A percentile compares a stretch with the other conserved stretches of the same genome.
phyloP scores from a whole-genome alignment of 176 grass and related monocot genomes.

The Oryza australiensis region DNA sequence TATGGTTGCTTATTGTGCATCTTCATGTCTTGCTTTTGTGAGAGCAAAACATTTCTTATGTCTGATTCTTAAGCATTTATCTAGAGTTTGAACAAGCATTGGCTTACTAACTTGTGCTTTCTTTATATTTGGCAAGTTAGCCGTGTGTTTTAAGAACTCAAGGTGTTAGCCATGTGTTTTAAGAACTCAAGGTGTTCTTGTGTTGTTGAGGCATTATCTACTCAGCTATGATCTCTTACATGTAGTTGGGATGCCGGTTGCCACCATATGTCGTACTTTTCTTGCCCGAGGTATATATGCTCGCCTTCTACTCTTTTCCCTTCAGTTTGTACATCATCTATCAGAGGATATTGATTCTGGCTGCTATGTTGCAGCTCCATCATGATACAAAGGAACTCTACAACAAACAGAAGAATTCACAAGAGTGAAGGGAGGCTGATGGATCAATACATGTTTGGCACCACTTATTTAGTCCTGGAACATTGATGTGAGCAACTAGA shows the following conservation, averaged over 20 bases:
- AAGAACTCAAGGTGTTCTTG: neutral
- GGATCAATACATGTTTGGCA: neutral
- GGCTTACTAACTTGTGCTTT: neutral
- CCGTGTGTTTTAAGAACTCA: too few species aligned
- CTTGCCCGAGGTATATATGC: constrained; percentile 3
- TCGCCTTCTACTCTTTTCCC: neutral
- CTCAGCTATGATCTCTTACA: neutral
- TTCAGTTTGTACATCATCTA: neutral
- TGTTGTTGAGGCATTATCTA: neutral
- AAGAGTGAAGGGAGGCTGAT: neutral
- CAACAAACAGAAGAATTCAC: neutral
- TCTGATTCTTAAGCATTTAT: neutral
- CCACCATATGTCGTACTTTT: neutral
- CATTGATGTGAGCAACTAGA: neutral
- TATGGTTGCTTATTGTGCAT: neutral
- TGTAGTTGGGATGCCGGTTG: neutral
- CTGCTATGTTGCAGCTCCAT: neutral
- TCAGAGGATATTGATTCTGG: neutral
- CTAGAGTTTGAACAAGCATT: neutral
- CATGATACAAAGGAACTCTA: neutral
- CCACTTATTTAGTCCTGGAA: neutral
- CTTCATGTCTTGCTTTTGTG: neutral
- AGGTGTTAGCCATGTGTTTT: constrained; percentile 45
- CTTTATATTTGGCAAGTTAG: neutral
- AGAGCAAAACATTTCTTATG: neutral